These are phyloP conservation scores for Didymellaceae sp. DNA, from an alignment of 2,329 filamentous ascomycete genomes.

Conservation along the genomic window DNA sequence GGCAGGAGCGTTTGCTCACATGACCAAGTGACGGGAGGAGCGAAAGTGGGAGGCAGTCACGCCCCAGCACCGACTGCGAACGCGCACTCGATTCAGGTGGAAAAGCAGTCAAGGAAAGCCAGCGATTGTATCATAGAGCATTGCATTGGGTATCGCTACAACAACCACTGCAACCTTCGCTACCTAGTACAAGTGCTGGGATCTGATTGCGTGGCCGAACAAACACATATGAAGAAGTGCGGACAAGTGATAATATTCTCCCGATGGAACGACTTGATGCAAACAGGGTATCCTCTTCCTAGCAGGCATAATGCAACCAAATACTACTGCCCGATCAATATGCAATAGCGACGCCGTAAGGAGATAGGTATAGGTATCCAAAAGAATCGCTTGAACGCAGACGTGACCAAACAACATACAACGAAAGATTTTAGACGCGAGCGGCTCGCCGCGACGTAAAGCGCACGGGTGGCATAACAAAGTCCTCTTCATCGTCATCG, in stretches of 20 bases:
- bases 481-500: conserved; percentile 40
- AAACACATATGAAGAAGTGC: neutral
- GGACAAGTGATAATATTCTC: neutral
- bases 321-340: conserved; percentile 6
- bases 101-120: neutral
- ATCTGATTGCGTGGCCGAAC: neutral
- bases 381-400: conserved; percentile 41
- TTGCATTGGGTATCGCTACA: conserved; percentile 9
- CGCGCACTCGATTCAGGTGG: neutral
- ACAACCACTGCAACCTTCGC: neutral
- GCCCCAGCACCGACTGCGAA: too few species aligned
- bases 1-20: too few species aligned
- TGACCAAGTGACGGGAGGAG: too few species aligned
- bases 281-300: conserved; percentile 14
- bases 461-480: conserved; percentile 47
- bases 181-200: neutral
- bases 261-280: neutral
- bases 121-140: neutral
- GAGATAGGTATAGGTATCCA: neutral
- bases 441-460: conserved; percentile 40
- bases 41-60: too few species aligned
- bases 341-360: conserved; percentile 7
- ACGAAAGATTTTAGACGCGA: conserved; percentile 15
- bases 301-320: conserved; percentile 5
- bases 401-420: conserved; percentile 13